These are phyloP conservation scores for Poteriospumella lacustris DNA, from an alignment of 108 stramenopile genomes.

Conservation along the genomic window DNA sequence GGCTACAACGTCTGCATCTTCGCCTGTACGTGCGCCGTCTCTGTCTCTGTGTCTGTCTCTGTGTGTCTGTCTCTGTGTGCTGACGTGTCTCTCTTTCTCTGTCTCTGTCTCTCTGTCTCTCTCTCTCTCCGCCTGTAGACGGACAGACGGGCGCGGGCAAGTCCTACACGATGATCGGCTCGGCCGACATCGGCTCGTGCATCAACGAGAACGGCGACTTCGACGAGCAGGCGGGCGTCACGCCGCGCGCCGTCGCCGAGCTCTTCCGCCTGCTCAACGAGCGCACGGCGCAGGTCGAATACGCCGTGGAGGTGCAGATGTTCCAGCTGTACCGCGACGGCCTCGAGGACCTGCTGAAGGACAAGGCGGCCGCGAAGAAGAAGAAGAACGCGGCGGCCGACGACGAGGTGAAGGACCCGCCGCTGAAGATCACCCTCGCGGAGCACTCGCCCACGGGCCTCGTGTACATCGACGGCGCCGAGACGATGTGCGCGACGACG, in stretches of 20 bases:
- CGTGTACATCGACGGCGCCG: conserved; percentile 44
- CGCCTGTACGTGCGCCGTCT: too few relatives aligned
- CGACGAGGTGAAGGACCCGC: not conserved
- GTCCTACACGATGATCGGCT: conserved; percentile 23
- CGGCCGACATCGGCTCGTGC: conserved; percentile 20
- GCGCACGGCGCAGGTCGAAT: conserved; percentile 45
- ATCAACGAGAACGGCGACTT: conserved; percentile 27
- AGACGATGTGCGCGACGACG: conserved; percentile 36
- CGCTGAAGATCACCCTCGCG: conserved; percentile 46
- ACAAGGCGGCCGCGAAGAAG: not conserved
- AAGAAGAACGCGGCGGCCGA: conserved; percentile 25
- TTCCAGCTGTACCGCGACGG: conserved; percentile 51
- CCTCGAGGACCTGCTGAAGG: conserved; percentile 39
- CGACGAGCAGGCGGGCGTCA: conserved; percentile 52
- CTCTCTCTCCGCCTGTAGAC: too few relatives aligned
- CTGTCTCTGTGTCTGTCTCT: too few relatives aligned
- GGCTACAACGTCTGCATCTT: conserved; percentile 68
- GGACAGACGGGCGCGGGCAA: conserved; percentile 51
- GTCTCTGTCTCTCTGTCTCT: too few relatives aligned
- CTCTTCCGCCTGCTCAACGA: conserved; percentile 55
- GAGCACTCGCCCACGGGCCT: conserved; percentile 48
- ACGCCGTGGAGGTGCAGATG: conserved; percentile 38
- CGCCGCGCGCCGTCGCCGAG: conserved; percentile 56
- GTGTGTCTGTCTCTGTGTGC: too few relatives aligned
- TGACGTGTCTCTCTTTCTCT: too few relatives aligned